Percentiles rank a stretch among this genome's conserved stretches.
Evolutionary conservation across 306 rosid species (phyloP).

Genomic region (Heteromeles arbutifolia): DNA sequence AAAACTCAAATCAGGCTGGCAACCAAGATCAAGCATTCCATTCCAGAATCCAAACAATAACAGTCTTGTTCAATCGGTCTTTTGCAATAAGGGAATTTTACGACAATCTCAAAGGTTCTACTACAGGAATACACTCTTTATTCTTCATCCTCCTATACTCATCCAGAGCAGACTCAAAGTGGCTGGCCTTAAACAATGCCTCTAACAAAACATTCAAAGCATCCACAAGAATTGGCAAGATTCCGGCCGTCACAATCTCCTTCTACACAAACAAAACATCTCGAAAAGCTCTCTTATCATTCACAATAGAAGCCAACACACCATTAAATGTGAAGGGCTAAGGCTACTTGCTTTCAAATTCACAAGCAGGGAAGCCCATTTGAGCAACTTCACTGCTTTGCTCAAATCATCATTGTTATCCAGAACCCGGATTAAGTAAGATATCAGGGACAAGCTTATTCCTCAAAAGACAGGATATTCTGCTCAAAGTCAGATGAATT

Average conservation of each 20-base stretch:
- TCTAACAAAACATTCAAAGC: conserved; percentile 72
- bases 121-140: conserved; percentile 66
- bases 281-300: conserved; percentile 40
- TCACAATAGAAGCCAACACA: conserved; percentile 40
- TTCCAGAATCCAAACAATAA: conserved; percentile 22
- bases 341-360: conserved; percentile 47
- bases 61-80: conserved; percentile 55
- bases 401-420: conserved; percentile 46
- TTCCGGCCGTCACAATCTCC: conserved; percentile 75
- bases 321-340: too few species aligned
- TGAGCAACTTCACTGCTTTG: conserved; percentile 63
- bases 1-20: conserved; percentile 50
- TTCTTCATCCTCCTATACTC: conserved; percentile 67
- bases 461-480: conserved; percentile 41
- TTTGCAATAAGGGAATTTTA: conserved; percentile 44
- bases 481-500: conserved; percentile 38
- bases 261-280: conserved; percentile 59
- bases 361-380: conserved; percentile 65
- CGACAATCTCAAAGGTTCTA: conserved; percentile 58
- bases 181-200: conserved; percentile 36
- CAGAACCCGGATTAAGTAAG: conserved; percentile 48
- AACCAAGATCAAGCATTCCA: conserved; percentile 37
- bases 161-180: conserved; percentile 57
- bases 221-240: conserved; percentile 41
- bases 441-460: conserved; percentile 50